phyloP scores from a whole-genome alignment of 2,329 filamentous ascomycete species.

The Colletotrichum plurivorum region DNA sequence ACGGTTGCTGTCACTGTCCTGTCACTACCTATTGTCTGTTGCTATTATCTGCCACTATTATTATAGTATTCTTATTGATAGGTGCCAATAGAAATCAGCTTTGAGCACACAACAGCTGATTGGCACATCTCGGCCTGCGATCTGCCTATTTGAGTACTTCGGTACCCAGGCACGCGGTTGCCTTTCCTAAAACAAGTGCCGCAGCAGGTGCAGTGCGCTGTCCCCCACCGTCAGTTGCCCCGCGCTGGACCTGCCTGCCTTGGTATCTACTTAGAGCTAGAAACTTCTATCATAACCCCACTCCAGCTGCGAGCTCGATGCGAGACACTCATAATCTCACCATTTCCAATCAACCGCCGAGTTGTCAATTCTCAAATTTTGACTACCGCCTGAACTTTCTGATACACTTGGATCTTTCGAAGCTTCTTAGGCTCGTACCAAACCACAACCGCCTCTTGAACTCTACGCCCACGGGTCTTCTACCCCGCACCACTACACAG shows the following conservation, averaged over 20 bases:
- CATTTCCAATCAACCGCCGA: background rate
- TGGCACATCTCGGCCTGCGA: background rate
- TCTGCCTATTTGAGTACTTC: background rate
- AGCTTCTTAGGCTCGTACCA: constrained; percentile 10
- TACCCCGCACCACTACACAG: constrained; percentile 31
- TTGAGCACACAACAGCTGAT: background rate
- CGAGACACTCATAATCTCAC: constrained; percentile 8
- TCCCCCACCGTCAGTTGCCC: constrained; percentile 17
- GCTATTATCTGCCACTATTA: too few relatives aligned
- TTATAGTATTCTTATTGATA: too few relatives aligned
- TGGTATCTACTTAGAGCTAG: constrained; percentile 14
- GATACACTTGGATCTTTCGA: constrained; percentile 1
- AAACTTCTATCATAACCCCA: constrained; percentile 27
- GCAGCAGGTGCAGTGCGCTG: background rate
- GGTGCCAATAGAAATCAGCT: too few relatives aligned
- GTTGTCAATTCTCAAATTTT: background rate
- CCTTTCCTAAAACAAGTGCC: background rate
- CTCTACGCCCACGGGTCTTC: constrained; percentile 8
- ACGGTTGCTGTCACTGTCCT: too few relatives aligned
- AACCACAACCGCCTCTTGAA: constrained; percentile 15
- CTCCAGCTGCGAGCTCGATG: constrained; percentile 18
- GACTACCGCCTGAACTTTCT: background rate
- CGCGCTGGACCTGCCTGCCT: constrained; percentile 13
- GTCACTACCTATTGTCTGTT: too few relatives aligned
- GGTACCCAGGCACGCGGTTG: background rate